These are phyloP conservation scores for Juncus effusus DNA, from an alignment of 176 grass and related monocot genomes.

Conservation along the genomic window DNA sequence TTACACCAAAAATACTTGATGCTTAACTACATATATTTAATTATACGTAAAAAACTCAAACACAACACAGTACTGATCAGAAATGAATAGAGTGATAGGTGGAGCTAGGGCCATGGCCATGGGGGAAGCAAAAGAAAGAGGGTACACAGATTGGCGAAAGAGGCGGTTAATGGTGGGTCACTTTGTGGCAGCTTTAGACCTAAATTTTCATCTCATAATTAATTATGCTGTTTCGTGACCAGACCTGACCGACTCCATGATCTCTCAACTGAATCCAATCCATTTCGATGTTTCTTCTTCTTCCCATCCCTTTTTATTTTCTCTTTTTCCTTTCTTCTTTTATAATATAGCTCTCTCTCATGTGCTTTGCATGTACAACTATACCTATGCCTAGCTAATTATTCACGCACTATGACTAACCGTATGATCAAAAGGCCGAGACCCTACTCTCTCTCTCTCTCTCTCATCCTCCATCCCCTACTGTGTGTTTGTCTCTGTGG, in stretches of 20 bases:
- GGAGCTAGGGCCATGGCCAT: too few species aligned
- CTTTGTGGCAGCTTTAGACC: constrained; percentile 15
- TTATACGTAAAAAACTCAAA: too few species aligned
- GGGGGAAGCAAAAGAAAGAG: neutral
- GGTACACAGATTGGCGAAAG: neutral
- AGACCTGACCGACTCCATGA: too few species aligned
- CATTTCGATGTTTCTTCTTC: neutral
- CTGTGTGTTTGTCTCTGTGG: too few species aligned
- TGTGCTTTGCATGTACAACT: neutral
- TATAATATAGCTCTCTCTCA: neutral
- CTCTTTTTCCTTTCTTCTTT: neutral
- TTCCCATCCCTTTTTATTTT: neutral
- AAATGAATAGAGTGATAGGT: too few species aligned
- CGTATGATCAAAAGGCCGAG: neutral
- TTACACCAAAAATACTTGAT: too few species aligned
- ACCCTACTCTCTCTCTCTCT: neutral
- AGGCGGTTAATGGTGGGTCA: constrained; percentile 28
- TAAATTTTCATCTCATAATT: constrained; percentile 16
- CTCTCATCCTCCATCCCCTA: neutral
- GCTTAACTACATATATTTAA: too few species aligned
- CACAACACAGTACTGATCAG: too few species aligned
- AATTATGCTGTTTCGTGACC: constrained; percentile 10
- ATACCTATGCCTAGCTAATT: neutral
- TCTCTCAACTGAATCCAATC: neutral
- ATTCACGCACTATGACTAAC: neutral